A percentile compares a stretch with the other conserved stretches of the same genome.
Evolutionary conservation across 192 early-diverging fungal species (phyloP).

Genomic region (Paraglomus brasilianum): DNA sequence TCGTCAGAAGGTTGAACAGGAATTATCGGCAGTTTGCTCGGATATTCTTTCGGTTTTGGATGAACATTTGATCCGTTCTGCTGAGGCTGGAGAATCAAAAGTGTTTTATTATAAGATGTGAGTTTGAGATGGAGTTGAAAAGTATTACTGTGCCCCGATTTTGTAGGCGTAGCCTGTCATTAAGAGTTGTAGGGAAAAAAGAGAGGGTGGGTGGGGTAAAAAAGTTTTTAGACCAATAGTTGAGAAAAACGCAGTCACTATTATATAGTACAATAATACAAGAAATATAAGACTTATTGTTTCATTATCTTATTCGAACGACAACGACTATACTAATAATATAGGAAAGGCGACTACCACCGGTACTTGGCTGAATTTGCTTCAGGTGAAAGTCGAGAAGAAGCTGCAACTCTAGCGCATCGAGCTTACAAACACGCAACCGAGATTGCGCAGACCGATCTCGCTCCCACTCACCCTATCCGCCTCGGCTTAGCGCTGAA

Average conservation of each 20-base stretch:
- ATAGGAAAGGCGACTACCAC: slow-evolving; percentile 92
- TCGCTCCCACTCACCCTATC: slow-evolving; percentile 93
- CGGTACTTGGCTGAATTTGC: slow-evolving; percentile 96
- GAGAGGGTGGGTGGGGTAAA: background rate
- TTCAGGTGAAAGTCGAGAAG: slow-evolving; percentile 74
- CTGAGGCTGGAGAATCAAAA: slow-evolving; percentile 89
- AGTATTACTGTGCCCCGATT: too few relatives aligned
- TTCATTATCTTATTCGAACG: slow-evolving; percentile 55
- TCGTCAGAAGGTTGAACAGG: slow-evolving; percentile 87
- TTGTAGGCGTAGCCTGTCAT: too few relatives aligned
- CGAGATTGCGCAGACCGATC: slow-evolving; percentile 76
- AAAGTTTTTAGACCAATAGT: background rate
- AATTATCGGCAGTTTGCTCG: slow-evolving; percentile 88
- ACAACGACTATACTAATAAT: slow-evolving; percentile 63
- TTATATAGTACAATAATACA: slow-evolving; percentile 31
- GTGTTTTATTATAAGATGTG: slow-evolving; percentile 99
- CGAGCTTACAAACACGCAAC: slow-evolving; percentile 90
- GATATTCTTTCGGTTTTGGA: slow-evolving; percentile 89
- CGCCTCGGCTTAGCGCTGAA: slow-evolving; percentile 96
- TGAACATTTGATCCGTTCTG: slow-evolving; percentile 84
- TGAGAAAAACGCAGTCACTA: too few relatives aligned
- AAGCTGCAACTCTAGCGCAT: slow-evolving; percentile 76
- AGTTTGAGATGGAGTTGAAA: slow-evolving; percentile 14
- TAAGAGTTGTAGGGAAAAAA: background rate
- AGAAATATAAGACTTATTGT: slow-evolving; percentile 49